These are phyloP conservation scores for Cyberlindnera meyerae DNA, from an alignment of 805 yeast genomes.

Conservation along the genomic window DNA sequence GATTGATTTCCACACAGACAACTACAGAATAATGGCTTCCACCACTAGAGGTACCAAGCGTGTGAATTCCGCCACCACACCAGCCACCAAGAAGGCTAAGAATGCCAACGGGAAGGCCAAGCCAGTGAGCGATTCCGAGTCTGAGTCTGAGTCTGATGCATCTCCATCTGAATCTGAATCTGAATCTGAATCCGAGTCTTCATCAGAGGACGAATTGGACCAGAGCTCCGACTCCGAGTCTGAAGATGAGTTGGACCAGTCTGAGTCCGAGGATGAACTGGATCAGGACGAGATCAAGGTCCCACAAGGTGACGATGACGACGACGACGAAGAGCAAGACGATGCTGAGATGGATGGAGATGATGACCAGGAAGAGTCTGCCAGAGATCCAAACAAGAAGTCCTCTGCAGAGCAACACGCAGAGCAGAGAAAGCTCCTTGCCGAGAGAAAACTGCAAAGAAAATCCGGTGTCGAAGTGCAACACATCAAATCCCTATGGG, in stretches of 20 bases:
- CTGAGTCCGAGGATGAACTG: slow-evolving; percentile 27
- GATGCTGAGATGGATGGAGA: slow-evolving; percentile 2
- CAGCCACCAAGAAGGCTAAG: slow-evolving; percentile 19
- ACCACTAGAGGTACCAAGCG: slow-evolving; percentile 23
- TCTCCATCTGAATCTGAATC: slow-evolving; percentile 26
- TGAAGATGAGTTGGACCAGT: slow-evolving; percentile 22
- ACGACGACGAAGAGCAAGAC: slow-evolving; percentile 2
- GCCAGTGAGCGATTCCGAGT: slow-evolving; percentile 3
- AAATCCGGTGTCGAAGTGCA: slow-evolving; percentile 85
- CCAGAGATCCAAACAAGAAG: slow-evolving; percentile 32
- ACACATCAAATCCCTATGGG: slow-evolving; percentile 86
- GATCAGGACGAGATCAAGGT: slow-evolving; percentile 17
- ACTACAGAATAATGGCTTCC: slow-evolving; percentile 15
- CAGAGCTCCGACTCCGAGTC: slow-evolving; percentile 26
- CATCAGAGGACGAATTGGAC: slow-evolving; percentile 9
- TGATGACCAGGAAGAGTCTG: slow-evolving; percentile 1
- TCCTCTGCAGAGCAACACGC: slow-evolving; percentile 66
- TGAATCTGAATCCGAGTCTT: slow-evolving; percentile 26
- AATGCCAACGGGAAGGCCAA: slow-evolving; percentile 15
- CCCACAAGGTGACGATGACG: slow-evolving; percentile 1
- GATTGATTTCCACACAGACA: background rate
- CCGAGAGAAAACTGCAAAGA: slow-evolving; percentile 82
- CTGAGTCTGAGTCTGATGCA: background rate
- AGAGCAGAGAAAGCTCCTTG: slow-evolving; percentile 72
- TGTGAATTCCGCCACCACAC: slow-evolving; percentile 6